phyloP scores from a whole-genome alignment of 495 filamentous ascomycete species.

The Penicillium verhagenii region DNA sequence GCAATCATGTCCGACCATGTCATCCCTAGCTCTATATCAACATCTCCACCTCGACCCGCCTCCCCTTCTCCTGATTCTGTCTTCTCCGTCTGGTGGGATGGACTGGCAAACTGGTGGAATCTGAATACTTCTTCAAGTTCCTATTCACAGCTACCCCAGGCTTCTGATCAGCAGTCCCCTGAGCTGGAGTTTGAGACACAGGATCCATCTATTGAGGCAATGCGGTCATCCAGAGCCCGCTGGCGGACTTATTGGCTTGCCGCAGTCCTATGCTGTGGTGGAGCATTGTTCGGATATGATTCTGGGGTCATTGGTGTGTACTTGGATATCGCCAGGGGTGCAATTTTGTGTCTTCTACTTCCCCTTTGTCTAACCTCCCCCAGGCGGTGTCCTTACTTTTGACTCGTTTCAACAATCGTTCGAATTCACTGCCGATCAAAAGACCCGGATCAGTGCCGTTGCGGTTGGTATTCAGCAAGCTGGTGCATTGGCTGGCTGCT shows the following conservation, averaged over 20 bases:
- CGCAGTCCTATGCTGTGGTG: constrained; percentile 45
- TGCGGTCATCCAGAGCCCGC: constrained; percentile 28
- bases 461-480: constrained; percentile 49
- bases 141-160: constrained; percentile 17
- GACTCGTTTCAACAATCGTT: constrained; percentile 47
- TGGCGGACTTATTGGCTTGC: constrained; percentile 56
- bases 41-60: constrained; percentile 1
- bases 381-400: constrained; percentile 50
- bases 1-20: constrained; percentile 14
- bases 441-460: constrained; percentile 43
- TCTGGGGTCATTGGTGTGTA: constrained; percentile 44
- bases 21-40: constrained; percentile 12
- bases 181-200: not conserved
- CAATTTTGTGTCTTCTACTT: not conserved
- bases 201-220: constrained; percentile 19
- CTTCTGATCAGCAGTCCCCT: constrained; percentile 4
- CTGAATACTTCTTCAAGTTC: not conserved
- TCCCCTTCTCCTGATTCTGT: constrained; percentile 15
- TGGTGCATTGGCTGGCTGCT: constrained; percentile 47
- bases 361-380: not conserved
- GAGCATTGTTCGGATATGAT: constrained; percentile 45
- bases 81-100: constrained; percentile 5
- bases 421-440: constrained; percentile 29
- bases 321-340: not conserved
- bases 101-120: constrained; percentile 14